Evolutionary conservation across 208 protist genomes (phyloP), one percentile per base, ranked within the genome.

Genomic region (Wallacemonas sp.): DNA sequence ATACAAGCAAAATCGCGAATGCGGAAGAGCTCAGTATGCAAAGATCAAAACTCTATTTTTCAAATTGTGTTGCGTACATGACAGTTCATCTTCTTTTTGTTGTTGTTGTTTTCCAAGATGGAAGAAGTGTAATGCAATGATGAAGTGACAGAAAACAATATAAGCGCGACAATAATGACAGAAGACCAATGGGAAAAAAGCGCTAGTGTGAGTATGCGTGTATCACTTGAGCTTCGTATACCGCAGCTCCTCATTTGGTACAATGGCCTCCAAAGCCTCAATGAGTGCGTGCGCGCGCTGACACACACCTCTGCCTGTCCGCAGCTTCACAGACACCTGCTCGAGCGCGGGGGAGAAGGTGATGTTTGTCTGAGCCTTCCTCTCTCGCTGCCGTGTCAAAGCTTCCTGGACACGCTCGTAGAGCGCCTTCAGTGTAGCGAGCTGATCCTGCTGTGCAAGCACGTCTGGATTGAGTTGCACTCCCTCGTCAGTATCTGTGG

Each of bases 311-410:
- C 36, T 6, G 36, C 36, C 14, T 6, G 9, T 56, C 31, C 62
- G 39, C 19, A 68, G 33, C 58, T 39, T 36, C 30, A 34, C 47
- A 21, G 15, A 47, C 45, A 55, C n/a, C 5, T 34, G 30, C 9
- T 46, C 63, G 11, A 51, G 56, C 46, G 15, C 33, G 30, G 2
- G 69, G 53, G 6, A 66, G 38, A 1, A 46, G 60, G 17, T 54
- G 34, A 12, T 69, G 41, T 11, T n/a, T n/a, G n/a, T n/a, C n/a
- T n/a, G n/a, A n/a, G n/a, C n/a, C n/a, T n/a, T n/a, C n/a, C n/a
- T n/a, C n/a, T n/a, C n/a, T n/a, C n/a, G 66, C 67, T 21, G 33
- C 27, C 60, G 68, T 66, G 24, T 51, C 66, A 1, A 14, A 14
- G 12, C 36, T 17, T 27, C 19, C 41, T n/a, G 2, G 8, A 39